phyloP scores from a whole-genome alignment of 2,329 filamentous ascomycete species.

The Trichophyton verrucosum region DNA sequence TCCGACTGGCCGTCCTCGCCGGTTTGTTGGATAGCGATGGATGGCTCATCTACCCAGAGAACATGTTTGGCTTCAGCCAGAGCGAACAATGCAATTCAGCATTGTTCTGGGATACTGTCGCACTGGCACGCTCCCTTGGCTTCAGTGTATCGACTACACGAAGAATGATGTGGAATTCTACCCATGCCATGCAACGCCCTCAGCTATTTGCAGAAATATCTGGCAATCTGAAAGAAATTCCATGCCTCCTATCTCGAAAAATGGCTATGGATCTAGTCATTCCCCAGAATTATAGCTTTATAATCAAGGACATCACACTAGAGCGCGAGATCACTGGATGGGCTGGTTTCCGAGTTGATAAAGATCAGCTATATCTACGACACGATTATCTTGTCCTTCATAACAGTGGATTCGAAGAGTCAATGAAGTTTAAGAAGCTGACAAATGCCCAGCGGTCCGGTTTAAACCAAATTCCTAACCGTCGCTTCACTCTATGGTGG shows the following conservation, averaged over 20 bases:
- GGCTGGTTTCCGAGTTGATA: constrained; percentile 41
- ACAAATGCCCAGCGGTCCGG: constrained; percentile 94
- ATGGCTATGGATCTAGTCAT: constrained; percentile 12
- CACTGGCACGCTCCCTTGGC: constrained; percentile 11
- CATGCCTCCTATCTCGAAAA: constrained; percentile 14
- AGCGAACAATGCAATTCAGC: constrained; percentile 8
- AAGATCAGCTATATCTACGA: constrained; percentile 40
- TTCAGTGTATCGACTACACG: constrained; percentile 9
- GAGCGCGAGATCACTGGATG: constrained; percentile 35
- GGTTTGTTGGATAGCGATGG: constrained; percentile 10
- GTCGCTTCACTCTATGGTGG: constrained; percentile 98
- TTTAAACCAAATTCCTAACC: constrained; percentile 96
- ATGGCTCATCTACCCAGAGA: constrained; percentile 10
- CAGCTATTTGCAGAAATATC: constrained; percentile 13
- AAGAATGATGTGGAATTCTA: neutral
- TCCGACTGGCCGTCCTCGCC: constrained; percentile 11
- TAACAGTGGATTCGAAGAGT: constrained; percentile 42
- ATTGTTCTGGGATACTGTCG: constrained; percentile 13
- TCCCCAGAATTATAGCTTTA: constrained; percentile 26
- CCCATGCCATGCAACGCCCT: constrained; percentile 3
- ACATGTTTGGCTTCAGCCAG: constrained; percentile 12
- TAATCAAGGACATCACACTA: constrained; percentile 32
- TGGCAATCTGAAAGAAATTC: constrained; percentile 15
- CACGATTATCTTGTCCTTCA: constrained; percentile 39
- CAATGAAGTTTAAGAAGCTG: constrained; percentile 98